phyloP scores from a whole-genome alignment of 2,329 filamentous ascomycete species.

The Helicocarpus griseus region DNA sequence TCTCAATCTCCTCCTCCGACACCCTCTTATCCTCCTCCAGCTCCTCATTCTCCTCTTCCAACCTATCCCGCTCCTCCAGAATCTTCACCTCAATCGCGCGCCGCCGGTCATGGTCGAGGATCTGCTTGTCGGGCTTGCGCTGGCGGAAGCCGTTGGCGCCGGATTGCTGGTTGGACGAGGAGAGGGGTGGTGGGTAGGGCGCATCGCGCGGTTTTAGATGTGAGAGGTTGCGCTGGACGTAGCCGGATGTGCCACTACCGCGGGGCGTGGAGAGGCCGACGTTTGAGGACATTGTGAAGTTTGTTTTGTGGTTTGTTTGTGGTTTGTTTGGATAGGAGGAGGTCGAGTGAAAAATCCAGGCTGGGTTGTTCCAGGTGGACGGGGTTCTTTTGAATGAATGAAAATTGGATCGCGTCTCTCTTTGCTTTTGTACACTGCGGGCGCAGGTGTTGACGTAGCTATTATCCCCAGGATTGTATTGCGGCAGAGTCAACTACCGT shows the following conservation, averaged over 20 bases:
- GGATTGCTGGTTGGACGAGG: no score
- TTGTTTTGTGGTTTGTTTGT: not conserved
- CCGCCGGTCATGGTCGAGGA: slow-evolving; percentile 88
- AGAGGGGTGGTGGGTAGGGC: slow-evolving; percentile 54
- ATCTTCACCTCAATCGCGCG: slow-evolving; percentile 88
- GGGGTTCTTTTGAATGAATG: no score
- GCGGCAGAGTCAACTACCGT: no score
- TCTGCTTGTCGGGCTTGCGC: slow-evolving; percentile 80
- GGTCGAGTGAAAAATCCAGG: no score
- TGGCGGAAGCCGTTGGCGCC: slow-evolving; percentile 50
- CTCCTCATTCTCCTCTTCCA: slow-evolving; percentile 66
- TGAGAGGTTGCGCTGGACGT: slow-evolving; percentile 92
- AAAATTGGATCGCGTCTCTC: no score
- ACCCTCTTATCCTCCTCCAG: slow-evolving; percentile 14
- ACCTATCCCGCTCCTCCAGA: slow-evolving; percentile 74
- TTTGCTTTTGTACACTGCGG: no score
- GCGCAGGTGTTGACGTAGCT: no score
- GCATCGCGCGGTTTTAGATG: slow-evolving; percentile 75
- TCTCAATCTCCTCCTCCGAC: slow-evolving; percentile 86
- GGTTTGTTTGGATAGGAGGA: not conserved
- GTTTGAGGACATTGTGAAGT: slow-evolving; percentile 73
- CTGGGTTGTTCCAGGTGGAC: no score
- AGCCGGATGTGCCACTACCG: slow-evolving; percentile 91
- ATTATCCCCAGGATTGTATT: no score
- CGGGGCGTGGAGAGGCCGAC: slow-evolving; percentile 91